Percentiles rank a stretch among this genome's conserved stretches.
Conservation (phyloP, 75 land plant species). For the Cunninghamia lanceolata region DNA sequence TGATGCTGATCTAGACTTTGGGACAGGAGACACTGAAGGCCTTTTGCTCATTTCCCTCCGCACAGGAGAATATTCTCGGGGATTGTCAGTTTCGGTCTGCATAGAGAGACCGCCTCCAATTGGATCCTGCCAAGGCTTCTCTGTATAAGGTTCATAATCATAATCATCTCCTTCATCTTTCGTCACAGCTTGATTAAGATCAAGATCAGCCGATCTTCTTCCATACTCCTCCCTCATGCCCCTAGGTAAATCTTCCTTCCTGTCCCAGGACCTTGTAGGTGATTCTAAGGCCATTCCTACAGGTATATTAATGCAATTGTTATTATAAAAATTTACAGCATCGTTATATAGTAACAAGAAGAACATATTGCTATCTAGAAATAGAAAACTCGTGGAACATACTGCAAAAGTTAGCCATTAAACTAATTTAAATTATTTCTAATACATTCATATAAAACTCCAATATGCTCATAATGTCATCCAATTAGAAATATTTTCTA, state of each 20-base stretch:
- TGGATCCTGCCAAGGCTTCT: too few relatives aligned
- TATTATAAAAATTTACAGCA: background rate
- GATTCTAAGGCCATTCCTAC: conserved; percentile 5
- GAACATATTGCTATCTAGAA: background rate
- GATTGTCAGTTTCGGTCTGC: background rate
- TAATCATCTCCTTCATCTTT: conserved; percentile 12
- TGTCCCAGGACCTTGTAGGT: conserved; percentile 2
- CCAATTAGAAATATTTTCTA: background rate
- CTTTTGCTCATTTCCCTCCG: background rate
- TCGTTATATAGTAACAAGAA: background rate
- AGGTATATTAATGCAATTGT: background rate
- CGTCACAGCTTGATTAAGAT: conserved; percentile 10
- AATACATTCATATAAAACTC: background rate
- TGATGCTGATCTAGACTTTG: background rate
- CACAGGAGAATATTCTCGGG: background rate
- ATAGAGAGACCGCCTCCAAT: background rate
- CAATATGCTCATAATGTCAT: background rate
- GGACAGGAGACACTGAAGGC: background rate
- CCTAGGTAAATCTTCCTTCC: background rate
- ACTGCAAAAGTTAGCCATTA: background rate
- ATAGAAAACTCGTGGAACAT: background rate
- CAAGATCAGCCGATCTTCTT: conserved; percentile 7
- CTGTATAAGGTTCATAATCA: background rate
- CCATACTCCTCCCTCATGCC: conserved; percentile 6
- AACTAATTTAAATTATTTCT: background rate